Evolutionary conservation across 345 rosid species (phyloP).

Genomic region (Aegle marmelos): DNA sequence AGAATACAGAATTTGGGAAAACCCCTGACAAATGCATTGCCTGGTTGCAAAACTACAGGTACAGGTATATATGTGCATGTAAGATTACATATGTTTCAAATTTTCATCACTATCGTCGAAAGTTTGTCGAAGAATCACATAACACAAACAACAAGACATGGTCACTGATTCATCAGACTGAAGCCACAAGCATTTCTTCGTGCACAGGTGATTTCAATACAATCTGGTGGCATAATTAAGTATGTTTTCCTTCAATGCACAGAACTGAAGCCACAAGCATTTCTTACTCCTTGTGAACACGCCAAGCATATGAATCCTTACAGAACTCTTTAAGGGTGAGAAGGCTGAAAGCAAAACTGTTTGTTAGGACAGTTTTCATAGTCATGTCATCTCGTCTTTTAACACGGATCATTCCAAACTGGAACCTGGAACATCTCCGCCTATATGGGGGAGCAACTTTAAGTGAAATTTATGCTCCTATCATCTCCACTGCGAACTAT

Average conservation of each 20-base stretch:
- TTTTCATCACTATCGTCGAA: not conserved
- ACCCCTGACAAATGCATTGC: not conserved
- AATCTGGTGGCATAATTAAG: not conserved
- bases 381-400: constrained; percentile 11
- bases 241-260: not conserved
- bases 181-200: not conserved
- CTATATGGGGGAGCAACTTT: not conserved
- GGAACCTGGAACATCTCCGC: constrained; percentile 4
- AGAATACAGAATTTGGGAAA: not conserved
- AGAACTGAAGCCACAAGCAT: not conserved
- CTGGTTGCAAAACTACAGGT: not conserved
- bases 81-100: not conserved
- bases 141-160: not conserved
- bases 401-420: constrained; percentile 7
- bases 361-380: constrained; percentile 7
- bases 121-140: constrained; percentile 6
- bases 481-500: constrained; percentile 41
- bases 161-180: not conserved
- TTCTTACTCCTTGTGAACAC: constrained; percentile 1
- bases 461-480: constrained; percentile 4
- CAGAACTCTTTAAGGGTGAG: not conserved
- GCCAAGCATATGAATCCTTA: not conserved
- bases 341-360: constrained; percentile 2
- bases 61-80: not conserved
- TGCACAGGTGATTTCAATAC: not conserved